Base-by-base conservation (phyloP, 306 rosid genomes). In the Vigna nakashimae region DNA sequence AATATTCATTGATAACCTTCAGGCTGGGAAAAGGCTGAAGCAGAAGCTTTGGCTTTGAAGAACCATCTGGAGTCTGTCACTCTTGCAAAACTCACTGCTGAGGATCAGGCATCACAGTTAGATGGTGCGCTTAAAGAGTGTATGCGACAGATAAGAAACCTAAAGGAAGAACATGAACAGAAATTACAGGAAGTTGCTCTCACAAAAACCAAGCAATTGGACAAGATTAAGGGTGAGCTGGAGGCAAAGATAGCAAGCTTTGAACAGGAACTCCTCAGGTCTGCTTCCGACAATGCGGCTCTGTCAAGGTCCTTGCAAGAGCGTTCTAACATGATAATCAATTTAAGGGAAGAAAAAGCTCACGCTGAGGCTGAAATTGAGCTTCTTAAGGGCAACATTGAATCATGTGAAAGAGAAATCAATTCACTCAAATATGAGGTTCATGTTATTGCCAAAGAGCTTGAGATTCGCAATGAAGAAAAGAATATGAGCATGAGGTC, bases 1-100 rank as follows among this genome's bases (percentile, higher is more conserved):
- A 43, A 77, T 69, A 50, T 43, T 53, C 18, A 45, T 18, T 69
- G 69, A 59, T 72, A 84, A 63, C 58, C 34, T 63, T 40, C 94
- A 96, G 99, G 99, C 76, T 96, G 99, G 99, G 99, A 96, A 85
- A 96, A 96, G 85, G 99, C 99, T 3, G 99, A 96, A 88, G 94
- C 99, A 46, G 99, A 96, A 84, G 98, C 99, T 81, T 81, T 93
- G 70, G 91, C 97, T 0, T 87, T 96, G 81, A 96, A 96, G 88
- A 91, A 80, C 82, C 91, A 90, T 84, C 88, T 96, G 22, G 99
- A 96, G 80, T 64, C 97, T 58, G 97, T 92, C 76, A 96, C 99
- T 14, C 96, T 93, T 36, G 76, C 89, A 9, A 92, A 93, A 85
- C 99, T 93, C 83, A 87, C 97, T 26, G 94, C 91, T 57, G 99